phyloP scores from a whole-genome alignment of 2,329 filamentous ascomycete species.

The Sporothrix inflata region DNA sequence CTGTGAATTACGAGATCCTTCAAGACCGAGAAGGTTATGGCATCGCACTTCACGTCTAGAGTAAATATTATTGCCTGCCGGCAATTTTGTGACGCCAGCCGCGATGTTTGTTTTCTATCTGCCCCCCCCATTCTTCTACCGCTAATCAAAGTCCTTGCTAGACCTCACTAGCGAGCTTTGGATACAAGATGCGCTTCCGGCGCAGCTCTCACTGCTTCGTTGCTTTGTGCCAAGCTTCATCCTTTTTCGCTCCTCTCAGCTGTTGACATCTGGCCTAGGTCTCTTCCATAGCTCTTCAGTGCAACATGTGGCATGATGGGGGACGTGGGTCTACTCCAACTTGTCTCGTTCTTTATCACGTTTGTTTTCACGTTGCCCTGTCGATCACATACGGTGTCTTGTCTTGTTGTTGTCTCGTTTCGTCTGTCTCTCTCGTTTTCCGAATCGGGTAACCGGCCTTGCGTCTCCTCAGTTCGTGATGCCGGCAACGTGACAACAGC shows the following conservation, averaged over 20 bases:
- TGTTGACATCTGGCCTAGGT: not conserved
- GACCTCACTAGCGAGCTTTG: not conserved
- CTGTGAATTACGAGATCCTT: not conserved
- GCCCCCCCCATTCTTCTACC: not conserved
- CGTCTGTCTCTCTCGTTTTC: not conserved
- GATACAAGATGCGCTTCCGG: too few species aligned
- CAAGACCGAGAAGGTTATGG: not conserved
- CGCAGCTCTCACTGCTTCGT: too few species aligned
- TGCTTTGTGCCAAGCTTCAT: not conserved
- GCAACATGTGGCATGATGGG: not conserved
- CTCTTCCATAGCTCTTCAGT: not conserved
- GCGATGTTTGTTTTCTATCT: not conserved
- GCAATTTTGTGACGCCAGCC: not conserved
- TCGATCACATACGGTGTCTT: not conserved
- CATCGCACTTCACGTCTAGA: not conserved
- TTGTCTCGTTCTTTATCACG: not conserved
- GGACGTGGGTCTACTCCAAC: not conserved
- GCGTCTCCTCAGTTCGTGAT: too few species aligned
- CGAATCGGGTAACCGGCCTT: conserved; percentile 1
- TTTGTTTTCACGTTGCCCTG: not conserved
- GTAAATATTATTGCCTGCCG: not conserved
- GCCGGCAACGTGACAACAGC: not conserved
- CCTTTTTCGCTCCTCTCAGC: not conserved
- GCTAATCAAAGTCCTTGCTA: not conserved
- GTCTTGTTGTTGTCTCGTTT: not conserved